Evolutionary conservation across 2,329 filamentous ascomycete species (phyloP).

Genomic region (Claviceps sp.): DNA sequence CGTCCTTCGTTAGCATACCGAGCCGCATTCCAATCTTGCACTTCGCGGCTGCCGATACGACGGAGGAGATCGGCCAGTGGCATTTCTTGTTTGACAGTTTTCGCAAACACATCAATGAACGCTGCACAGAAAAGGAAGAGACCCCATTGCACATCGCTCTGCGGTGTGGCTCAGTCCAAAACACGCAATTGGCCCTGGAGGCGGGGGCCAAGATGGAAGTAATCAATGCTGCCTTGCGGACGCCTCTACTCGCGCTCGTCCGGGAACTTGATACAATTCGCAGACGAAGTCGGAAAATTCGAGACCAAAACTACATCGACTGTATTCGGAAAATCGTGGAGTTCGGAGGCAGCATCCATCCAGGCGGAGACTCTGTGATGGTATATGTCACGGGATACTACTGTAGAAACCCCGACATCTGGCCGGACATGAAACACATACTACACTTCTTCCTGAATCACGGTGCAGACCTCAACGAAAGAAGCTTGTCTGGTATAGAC

Average conservation of each 20-base stretch:
- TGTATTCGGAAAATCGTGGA: background rate
- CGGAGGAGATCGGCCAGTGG: background rate
- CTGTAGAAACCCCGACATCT: background rate
- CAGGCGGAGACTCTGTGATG: background rate
- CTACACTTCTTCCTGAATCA: background rate
- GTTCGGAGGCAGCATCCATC: background rate
- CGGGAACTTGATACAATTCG: background rate
- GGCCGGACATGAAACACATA: background rate
- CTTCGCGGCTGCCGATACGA: background rate
- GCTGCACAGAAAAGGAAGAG: background rate
- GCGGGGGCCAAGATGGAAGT: background rate
- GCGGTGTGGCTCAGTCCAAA: background rate
- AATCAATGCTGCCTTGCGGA: background rate
- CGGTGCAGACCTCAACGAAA: conserved; percentile 1
- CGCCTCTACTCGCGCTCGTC: background rate
- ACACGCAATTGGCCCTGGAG: background rate
- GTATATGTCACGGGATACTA: background rate
- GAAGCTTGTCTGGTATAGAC: background rate
- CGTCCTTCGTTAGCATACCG: too few species aligned
- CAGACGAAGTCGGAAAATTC: too few species aligned
- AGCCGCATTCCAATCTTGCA: background rate
- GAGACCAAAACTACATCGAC: background rate
- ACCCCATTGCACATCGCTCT: background rate
- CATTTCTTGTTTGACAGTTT: background rate
- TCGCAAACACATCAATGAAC: background rate